Evolutionary conservation across 2,329 filamentous ascomycete genomes (phyloP).

Genomic region (Cladosporium austrohemisphaericum): DNA sequence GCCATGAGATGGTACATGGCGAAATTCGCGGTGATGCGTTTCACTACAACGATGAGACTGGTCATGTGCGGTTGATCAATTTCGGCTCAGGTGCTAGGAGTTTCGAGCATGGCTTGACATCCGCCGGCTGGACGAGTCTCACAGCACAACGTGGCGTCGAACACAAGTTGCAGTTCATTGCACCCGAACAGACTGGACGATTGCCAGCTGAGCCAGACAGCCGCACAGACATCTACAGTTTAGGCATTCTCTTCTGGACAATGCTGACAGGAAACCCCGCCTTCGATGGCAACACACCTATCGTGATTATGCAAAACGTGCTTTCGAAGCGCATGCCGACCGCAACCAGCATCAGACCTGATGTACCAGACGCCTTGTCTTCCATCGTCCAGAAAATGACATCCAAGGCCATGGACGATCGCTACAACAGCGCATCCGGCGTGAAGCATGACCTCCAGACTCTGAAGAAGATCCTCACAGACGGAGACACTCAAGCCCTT

Average conservation of each 20-base stretch:
- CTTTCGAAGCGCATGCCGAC: conserved; percentile 73
- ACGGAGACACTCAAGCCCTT: conserved; percentile 69
- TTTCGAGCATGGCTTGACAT: conserved; percentile 83
- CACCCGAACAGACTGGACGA: conserved; percentile 89
- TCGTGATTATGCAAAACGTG: conserved; percentile 90
- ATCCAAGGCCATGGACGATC: conserved; percentile 77
- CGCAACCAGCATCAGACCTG: conserved; percentile 71
- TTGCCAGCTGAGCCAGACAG: conserved; percentile 89
- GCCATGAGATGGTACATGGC: conserved; percentile 79
- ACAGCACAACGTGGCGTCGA: conserved; percentile 82
- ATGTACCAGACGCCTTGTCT: conserved; percentile 78
- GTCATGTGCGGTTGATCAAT: conserved; percentile 72
- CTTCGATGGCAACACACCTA: conserved; percentile 73
- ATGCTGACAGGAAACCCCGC: conserved; percentile 75
- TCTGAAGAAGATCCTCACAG: conserved; percentile 68
- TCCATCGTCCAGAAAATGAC: conserved; percentile 89
- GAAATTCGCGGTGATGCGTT: conserved; percentile 90
- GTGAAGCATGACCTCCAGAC: conserved; percentile 75
- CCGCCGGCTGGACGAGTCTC: conserved; percentile 78
- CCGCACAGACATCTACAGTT: conserved; percentile 87
- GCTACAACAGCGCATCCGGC: conserved; percentile 85
- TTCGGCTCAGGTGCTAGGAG: conserved; percentile 83
- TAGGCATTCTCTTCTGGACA: conserved; percentile 86
- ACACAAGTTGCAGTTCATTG: conserved; percentile 86
- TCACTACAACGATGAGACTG: conserved; percentile 71